These are phyloP conservation scores for Quercus robur DNA, from an alignment of 306 rosid species.

Conservation along the genomic window DNA sequence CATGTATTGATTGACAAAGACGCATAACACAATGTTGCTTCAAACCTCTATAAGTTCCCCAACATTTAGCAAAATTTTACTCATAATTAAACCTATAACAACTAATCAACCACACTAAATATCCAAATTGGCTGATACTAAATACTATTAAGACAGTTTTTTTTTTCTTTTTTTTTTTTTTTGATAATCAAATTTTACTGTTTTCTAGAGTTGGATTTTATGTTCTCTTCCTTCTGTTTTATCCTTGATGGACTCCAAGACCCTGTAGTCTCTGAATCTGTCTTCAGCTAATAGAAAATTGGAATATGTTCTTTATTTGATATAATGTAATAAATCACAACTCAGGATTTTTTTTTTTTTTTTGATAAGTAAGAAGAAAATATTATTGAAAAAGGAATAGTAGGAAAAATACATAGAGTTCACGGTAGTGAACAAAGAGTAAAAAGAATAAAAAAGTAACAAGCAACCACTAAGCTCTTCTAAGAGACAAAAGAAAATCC, in stretches of 20 bases:
- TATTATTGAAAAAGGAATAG: no score
- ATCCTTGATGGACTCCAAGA: slow-evolving; percentile 24
- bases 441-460: no score
- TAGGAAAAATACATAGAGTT: no score
- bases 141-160: no score
- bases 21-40: not conserved
- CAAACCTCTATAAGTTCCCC: not conserved
- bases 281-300: slow-evolving; percentile 28
- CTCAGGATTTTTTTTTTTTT: not conserved
- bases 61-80: not conserved
- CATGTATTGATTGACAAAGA: not conserved
- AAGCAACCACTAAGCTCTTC: no score
- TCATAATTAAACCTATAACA: not conserved
- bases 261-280: slow-evolving; percentile 27
- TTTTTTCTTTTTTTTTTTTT: no score
- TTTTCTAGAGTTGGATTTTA: slow-evolving; percentile 31
- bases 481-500: no score
- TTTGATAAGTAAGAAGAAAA: no score
- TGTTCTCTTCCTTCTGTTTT: slow-evolving; percentile 9
- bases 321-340: slow-evolving; percentile 43
- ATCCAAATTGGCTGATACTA: not conserved
- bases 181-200: not conserved
- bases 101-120: not conserved
- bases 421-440: no score
- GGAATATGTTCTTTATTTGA: slow-evolving; percentile 38